phyloP scores from a whole-genome alignment of 2,329 filamentous ascomycete genomes.

The Drechslerella dactyloides region DNA sequence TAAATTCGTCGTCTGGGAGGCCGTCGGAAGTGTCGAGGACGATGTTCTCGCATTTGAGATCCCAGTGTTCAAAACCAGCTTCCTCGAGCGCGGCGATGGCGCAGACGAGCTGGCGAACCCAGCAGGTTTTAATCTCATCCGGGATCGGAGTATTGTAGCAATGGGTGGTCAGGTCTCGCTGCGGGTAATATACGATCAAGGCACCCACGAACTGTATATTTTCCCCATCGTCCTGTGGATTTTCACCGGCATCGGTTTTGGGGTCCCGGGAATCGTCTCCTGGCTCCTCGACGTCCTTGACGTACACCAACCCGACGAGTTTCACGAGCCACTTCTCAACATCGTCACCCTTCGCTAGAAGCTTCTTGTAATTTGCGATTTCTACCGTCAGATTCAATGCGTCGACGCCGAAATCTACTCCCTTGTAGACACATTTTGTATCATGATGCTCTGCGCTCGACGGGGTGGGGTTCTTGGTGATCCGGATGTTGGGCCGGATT shows the following conservation, averaged over 20 bases:
- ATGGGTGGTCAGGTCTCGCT: conserved; percentile 35
- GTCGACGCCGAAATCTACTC: conserved; percentile 38
- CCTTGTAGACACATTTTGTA: conserved; percentile 45
- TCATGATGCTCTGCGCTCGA: conserved; percentile 1
- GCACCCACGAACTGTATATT: conserved; percentile 45
- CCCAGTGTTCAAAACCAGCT: conserved; percentile 48
- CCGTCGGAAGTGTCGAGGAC: conserved; percentile 41
- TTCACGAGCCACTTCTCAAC: conserved; percentile 39
- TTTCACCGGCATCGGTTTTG: conserved; percentile 31
- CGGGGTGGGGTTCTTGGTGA: conserved; percentile 25
- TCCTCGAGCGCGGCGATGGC: conserved; percentile 38
- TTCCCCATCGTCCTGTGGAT: conserved; percentile 10
- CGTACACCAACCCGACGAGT: conserved; percentile 40
- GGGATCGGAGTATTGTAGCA: conserved; percentile 26
- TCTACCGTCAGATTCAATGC: conserved; percentile 42
- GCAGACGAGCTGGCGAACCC: conserved; percentile 37
- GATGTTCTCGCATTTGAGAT: conserved; percentile 49
- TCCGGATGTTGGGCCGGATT: conserved; percentile 43
- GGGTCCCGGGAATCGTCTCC: conserved; percentile 5
- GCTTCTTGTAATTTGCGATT: conserved; percentile 44
- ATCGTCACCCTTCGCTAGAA: conserved; percentile 33
- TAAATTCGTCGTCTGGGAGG: conserved; percentile 34
- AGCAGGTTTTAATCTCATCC: conserved; percentile 43
- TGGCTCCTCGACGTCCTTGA: conserved; percentile 23
- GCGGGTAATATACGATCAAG: conserved; percentile 35